Evolutionary conservation across 2,329 filamentous ascomycete species (phyloP).

Genomic region (Sclerotinia trifoliorum): DNA sequence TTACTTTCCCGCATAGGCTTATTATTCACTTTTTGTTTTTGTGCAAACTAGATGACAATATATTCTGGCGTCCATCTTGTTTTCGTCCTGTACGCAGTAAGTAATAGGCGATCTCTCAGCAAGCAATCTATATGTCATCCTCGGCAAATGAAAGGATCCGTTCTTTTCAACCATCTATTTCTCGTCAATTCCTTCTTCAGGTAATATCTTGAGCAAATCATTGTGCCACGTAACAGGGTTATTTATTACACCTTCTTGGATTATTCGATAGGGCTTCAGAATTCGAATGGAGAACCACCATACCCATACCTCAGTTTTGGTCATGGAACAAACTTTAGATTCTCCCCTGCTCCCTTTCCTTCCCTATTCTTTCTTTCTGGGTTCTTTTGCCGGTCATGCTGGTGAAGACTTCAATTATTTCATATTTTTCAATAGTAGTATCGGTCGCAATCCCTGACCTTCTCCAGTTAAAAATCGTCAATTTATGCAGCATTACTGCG

Average conservation of each 20-base stretch:
- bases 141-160: background rate
- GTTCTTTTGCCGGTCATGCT: constrained; percentile 14
- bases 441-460: constrained; percentile 3
- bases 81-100: background rate
- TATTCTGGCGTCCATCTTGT: background rate
- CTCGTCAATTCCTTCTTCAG: background rate
- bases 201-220: constrained; percentile 1
- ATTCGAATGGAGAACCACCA: background rate
- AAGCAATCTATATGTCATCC: background rate
- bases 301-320: background rate
- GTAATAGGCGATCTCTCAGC: background rate
- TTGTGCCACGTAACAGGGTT: constrained; percentile 8
- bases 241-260: background rate
- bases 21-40: background rate
- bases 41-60: background rate
- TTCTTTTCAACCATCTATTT: background rate
- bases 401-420: constrained; percentile 5
- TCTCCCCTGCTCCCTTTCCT: constrained; percentile 4
- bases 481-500: constrained; percentile 14
- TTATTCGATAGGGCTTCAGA: constrained; percentile 9
- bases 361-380: constrained; percentile 12
- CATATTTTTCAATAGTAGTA: background rate
- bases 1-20: background rate
- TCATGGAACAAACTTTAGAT: constrained; percentile 9
- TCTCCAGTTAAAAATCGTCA: constrained; percentile 19